Percentiles rank a stretch among this genome's conserved stretches.
Conservation (phyloP, 2,329 filamentous ascomycete genomes). For the Alternaria metachromatica region DNA sequence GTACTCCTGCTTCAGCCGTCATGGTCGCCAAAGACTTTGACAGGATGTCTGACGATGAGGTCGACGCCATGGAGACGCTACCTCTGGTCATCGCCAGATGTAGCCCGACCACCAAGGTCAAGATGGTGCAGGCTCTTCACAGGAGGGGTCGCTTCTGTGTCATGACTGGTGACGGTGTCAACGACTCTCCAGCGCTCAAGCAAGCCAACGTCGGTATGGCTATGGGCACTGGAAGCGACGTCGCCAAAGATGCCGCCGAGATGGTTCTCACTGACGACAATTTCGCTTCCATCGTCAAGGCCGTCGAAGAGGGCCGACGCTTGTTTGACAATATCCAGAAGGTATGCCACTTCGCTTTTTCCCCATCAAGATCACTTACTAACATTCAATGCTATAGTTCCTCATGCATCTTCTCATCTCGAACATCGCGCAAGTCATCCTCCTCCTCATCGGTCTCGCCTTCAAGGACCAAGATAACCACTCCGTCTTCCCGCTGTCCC, state of each 20-base stretch:
- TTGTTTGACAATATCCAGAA: slow-evolving; percentile 53
- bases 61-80: slow-evolving; percentile 51
- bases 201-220: slow-evolving; percentile 52
- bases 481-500: slow-evolving; percentile 55
- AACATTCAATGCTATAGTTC: slow-evolving; percentile 33
- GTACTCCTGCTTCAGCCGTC: slow-evolving; percentile 37
- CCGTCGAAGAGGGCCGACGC: slow-evolving; percentile 50
- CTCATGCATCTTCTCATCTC: slow-evolving; percentile 57
- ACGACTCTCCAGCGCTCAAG: slow-evolving; percentile 51
- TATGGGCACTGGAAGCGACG: slow-evolving; percentile 51
- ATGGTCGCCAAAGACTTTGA: slow-evolving; percentile 57
- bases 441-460: slow-evolving; percentile 55
- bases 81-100: slow-evolving; percentile 56
- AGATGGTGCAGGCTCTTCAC: slow-evolving; percentile 55
- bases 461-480: slow-evolving; percentile 54
- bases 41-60: slow-evolving; percentile 50
- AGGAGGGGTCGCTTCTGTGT: slow-evolving; percentile 48
- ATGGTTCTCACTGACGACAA: slow-evolving; percentile 53
- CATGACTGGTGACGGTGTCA: slow-evolving; percentile 54
- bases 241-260: slow-evolving; percentile 51
- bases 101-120: slow-evolving; percentile 56
- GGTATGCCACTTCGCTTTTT: slow-evolving; percentile 13
- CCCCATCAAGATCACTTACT: background rate
- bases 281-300: slow-evolving; percentile 52
- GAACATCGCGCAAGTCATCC: slow-evolving; percentile 57